Base-by-base conservation (phyloP, 352 stramenopile species). In the Globisporangium mamillatum region DNA sequence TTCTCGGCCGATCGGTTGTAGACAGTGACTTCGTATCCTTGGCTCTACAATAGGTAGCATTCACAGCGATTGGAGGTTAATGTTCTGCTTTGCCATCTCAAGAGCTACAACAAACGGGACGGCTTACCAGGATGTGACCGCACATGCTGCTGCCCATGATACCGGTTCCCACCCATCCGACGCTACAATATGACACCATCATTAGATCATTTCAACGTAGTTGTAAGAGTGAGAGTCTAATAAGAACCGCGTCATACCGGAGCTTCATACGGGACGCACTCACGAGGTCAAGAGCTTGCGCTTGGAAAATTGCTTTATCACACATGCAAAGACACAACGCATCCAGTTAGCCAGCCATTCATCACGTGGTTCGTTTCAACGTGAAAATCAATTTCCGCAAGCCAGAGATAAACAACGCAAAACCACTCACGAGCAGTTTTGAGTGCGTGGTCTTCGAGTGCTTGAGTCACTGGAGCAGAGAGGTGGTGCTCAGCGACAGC, bases 91-190 rank as follows among this genome's bases (percentile, higher is more conserved):
- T 2, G 22, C n/a, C 14, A 36, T 14, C 22, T 34, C 10, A 10
- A 6, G 36, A 20, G 25, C 20, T 24, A 41, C 54, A 38, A 62
- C 2, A 53, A 9, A 55, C 32, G 2, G 7, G 38, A 27, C n/a
- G 5, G 66, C 78, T 41, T 78, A 95, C 87, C 62, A 97, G 74
- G 58, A 97, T 80, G 72, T 97, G 91, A 8, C 76, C 68, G 50
- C 88, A 96, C 91, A 97, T 97, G 73, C 84, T 95, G 22, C 80
- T 86, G 55, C 90, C 90, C 90, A 97, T 97, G 65, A 96, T 93
- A 5, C 89, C 89, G 1, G 77, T 89, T 66, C 89, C 91, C 27
- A 97, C 88, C 88, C 89, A 97, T 36, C 91, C 91, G 9, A 97
- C 78, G 61, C 87, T 90, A 20, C 34, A 50, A 36, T 20, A 32